Percentiles rank a stretch among this genome's conserved stretches.
Evolutionary conservation across 2,329 filamentous ascomycete genomes (phyloP).

Genomic region (Phialophora chinensis): DNA sequence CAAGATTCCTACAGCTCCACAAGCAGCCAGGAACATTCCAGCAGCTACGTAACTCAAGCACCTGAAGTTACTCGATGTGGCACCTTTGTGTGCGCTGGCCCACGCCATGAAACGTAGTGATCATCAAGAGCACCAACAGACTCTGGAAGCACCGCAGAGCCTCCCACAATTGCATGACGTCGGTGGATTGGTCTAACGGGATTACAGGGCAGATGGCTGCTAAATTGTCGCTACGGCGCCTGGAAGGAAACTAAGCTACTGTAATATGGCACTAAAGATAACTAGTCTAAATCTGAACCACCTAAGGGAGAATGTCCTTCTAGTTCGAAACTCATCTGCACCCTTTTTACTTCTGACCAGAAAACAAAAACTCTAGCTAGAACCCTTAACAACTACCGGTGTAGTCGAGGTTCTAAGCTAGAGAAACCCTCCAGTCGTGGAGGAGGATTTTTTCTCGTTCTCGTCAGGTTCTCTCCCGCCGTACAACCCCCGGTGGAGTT

Average conservation of each 20-base stretch:
- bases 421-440: background rate
- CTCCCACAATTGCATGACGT: constrained; percentile 3
- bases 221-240: background rate
- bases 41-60: constrained; percentile 16
- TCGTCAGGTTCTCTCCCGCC: background rate
- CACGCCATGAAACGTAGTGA: background rate
- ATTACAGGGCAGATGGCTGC: background rate
- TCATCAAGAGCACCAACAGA: background rate
- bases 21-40: constrained; percentile 12
- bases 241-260: background rate
- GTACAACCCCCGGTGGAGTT: background rate
- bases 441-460: background rate
- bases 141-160: background rate
- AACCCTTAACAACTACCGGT: background rate
- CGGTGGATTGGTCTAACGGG: background rate
- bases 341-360: background rate
- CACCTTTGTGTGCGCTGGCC: background rate
- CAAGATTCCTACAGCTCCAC: constrained; percentile 9
- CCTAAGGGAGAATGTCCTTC: no score
- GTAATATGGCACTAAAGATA: background rate
- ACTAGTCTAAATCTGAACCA: no score
- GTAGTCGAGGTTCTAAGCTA: background rate
- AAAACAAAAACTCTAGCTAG: background rate
- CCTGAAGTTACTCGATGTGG: background rate
- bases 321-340: background rate